Base-by-base conservation (phyloP, 768 basidiomycete genomes). In the Pleurotus platypus region DNA sequence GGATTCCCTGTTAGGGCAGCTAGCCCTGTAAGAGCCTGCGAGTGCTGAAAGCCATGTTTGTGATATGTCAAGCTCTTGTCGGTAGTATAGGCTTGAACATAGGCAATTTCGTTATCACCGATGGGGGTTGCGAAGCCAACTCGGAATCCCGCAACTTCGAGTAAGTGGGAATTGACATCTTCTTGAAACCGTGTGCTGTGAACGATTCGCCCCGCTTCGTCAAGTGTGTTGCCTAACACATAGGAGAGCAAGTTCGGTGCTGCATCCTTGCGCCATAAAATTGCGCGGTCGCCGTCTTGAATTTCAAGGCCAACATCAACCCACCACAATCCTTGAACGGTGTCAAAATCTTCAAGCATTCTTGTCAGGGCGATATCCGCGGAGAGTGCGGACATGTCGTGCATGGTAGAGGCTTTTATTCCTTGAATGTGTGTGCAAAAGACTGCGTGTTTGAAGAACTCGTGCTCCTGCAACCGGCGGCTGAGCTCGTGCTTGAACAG, bases 381-480 rank as follows among this genome's bases (percentile, higher is more conserved):
- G n/a, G 15, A n/a, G 12, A 9, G 26, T 11, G 16, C 35, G 5
- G 26, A 27, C 15, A 20, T 20, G 20, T 51, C 26, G 18, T 51
- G 49, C 20, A 26, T 24, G 15, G 49, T 51, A 13, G 16, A 22
- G 6, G 6, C 20, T 27, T 51, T 51, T 15, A 51, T 15, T 6
- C 49, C 49, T 15, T 35, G 49, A n/a, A 51, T 27, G n/a, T 51
- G 49, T n/a, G 49, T 51, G 22, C 22, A 26, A 35, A 51, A 51
- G 7, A 22, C 15, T 11, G 27, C 27, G 2, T 27, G 20, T 9
- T 9, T n/a, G n/a, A 40, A 40, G 11, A 11, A 11, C 11, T 9
- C 11, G n/a, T 11, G 9, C 9, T n/a, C n/a, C 39, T 40, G 39
- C 9, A 40, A n/a, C 9, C n/a, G 39, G 11, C 39, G 9, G 9